Conservation (phyloP, 345 rosid genomes). For the Heritiera fomes region DNA sequence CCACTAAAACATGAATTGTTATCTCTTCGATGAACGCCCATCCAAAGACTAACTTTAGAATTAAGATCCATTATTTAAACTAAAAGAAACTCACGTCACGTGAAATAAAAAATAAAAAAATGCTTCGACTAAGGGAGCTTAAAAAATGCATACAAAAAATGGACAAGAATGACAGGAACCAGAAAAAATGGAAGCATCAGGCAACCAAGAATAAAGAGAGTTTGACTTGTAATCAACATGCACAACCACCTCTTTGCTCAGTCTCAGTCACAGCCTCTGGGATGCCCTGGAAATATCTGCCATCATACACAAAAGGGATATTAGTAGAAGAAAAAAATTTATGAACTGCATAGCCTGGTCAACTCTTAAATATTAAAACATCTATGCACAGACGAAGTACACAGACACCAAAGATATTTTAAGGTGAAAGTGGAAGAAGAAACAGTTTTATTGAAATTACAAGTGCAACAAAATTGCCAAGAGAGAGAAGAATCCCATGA, state of each 20-base stretch:
- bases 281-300: constrained; percentile 91
- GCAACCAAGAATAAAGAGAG: background rate
- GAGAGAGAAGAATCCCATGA: background rate
- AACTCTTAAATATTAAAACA: background rate
- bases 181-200: constrained; percentile 15
- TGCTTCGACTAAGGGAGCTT: constrained; percentile 7
- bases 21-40: background rate
- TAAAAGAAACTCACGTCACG: background rate
- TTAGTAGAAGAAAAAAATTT: background rate
- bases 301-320: constrained; percentile 10
- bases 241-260: constrained; percentile 89
- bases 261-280: constrained; percentile 70
- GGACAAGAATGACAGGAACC: background rate
- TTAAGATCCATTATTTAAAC: background rate
- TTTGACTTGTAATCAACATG: constrained; percentile 54
- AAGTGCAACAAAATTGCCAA: background rate
- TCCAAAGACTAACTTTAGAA: background rate
- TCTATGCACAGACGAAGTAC: background rate
- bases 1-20: background rate
- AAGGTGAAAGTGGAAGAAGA: background rate
- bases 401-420: background rate
- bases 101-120: background rate
- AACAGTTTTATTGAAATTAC: background rate
- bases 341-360: background rate
- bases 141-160: constrained; percentile 23